Base-by-base conservation (phyloP, 176 grass and related monocot genomes). In the Phragmites australis region DNA sequence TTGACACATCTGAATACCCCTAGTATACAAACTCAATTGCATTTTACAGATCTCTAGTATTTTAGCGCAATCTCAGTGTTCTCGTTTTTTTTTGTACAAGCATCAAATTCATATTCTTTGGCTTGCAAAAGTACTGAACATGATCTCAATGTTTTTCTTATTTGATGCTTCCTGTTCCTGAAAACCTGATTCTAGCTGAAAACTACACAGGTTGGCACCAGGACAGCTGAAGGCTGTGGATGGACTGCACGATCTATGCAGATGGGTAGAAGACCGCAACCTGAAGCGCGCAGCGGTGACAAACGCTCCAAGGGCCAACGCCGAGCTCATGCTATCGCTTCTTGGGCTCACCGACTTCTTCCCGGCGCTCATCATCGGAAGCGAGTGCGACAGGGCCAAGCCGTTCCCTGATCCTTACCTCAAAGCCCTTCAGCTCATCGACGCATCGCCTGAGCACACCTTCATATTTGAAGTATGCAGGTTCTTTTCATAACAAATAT, bases 361-460 rank as follows among this genome's bases (percentile, higher is more conserved):
- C 81, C 66, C 90, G 10, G 82, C 79, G 78, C 79, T 94, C 25
- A 66, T 97, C 48, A 82, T 97, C 52, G 91, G 91, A 0, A 63
- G 82, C 41, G 89, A 93, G 74, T 97, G 94, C 51, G 82, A 88
- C 61, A 68, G 89, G 58, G 85, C 91, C 72, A 97, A 97, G 73
- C 94, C 94, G 5, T 85, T 91, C 50, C 89, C 94, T 9, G 85
- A 94, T 22, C 87, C 91, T 25, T 94, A 97, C 68, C 79, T 94
- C 45, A 92, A 90, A 83, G 94, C 91, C 39, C 89, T 97, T 10
- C 40, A 88, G 27, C 84, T 90, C 53, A 70, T 93, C 31, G 81
- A 18, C 6, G 87, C 87, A 22, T 91, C 87, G 8, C 87, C 91
- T 32, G 31, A 90, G 23, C 85, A 88, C 91, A 87, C 94, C 1